Base-by-base conservation (phyloP, 331 rosid species). In the Malus hybrid region DNA sequence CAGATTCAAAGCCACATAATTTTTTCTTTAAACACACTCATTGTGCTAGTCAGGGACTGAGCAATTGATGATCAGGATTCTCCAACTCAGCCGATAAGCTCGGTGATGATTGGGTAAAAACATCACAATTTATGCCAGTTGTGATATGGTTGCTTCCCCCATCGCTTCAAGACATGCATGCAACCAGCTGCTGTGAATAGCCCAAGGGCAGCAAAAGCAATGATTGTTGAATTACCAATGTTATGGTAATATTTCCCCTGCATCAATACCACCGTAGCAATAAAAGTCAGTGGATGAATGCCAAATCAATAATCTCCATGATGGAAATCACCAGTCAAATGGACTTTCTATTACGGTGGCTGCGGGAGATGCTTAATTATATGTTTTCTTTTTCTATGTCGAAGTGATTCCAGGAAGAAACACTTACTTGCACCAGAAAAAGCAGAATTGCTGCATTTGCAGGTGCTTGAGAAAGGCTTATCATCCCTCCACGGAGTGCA, bases 401-500 rank as follows among this genome's bases (percentile, higher is more conserved):
- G 36, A 60, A 61, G 46, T 19, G 16, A 65, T 7, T 48, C 32
- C 29, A 18, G 70, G 54, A 64, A 27, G 27, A 46, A 57, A 55
- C 44, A 83, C 97, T 60, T 52, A 95, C 99, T 63, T 87, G 93
- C 85, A 89, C 70, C 83, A 95, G 83, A 76, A 88, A 84, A 74
- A 95, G 83, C 79, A 95, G 85, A 75, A 89, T 65, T 55, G 91
- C 92, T 50, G 91, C 91, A 83, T 89, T 87, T 77, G 97, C 90
- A 65, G 93, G 93, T 77, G 87, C 91, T 57, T 85, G 86, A 77
- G 97, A 95, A 76, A 95, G 78, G 82, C 96, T 86, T 73, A 86
- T 90, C 96, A 95, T 90, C 86, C 99, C 99, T 84, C 97, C 97
- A 80, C 99, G 97, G 80, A 95, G 75, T 78, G 93, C 92, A 83